phyloP scores from a whole-genome alignment of 2,329 filamentous ascomycete genomes.

The Botrytis aclada region DNA sequence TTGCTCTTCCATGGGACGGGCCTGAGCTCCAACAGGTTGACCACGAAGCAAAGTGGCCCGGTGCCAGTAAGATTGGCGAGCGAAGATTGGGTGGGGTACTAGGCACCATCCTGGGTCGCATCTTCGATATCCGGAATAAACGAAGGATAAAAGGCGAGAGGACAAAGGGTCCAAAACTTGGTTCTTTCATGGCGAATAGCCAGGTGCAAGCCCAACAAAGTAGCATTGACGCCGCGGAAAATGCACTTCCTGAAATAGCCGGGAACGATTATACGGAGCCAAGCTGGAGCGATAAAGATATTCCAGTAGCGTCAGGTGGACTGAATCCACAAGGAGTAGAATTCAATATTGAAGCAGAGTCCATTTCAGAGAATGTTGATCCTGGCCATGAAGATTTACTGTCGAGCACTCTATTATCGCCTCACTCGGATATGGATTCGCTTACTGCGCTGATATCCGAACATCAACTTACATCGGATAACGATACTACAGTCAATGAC shows the following conservation, averaged over 20 bases:
- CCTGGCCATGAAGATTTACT: neutral
- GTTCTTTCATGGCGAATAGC: neutral
- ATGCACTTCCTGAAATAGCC: neutral
- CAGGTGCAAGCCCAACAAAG: neutral
- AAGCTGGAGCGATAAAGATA: constrained; percentile 17
- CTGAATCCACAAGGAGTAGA: constrained; percentile 24
- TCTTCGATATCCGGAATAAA: constrained; percentile 56
- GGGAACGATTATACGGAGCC: neutral
- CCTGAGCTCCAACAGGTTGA: constrained; percentile 62
- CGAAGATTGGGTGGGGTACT: constrained; percentile 65
- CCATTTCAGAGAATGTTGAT: constrained; percentile 19
- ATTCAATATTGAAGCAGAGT: constrained; percentile 24
- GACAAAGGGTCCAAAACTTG: constrained; percentile 21
- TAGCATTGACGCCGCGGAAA: neutral
- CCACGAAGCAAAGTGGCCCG: constrained; percentile 54
- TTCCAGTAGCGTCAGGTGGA: constrained; percentile 20
- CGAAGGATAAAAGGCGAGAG: constrained; percentile 30
- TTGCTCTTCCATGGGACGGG: constrained; percentile 62
- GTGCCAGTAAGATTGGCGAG: constrained; percentile 55
- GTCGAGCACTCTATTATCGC: constrained; percentile 20
- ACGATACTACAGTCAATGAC: constrained; percentile 11
- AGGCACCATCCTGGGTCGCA: constrained; percentile 63
- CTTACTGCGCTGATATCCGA: constrained; percentile 32
- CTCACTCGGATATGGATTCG: constrained; percentile 33
- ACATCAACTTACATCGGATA: constrained; percentile 25